These are phyloP conservation scores for Cystobasidium pallidum DNA, from an alignment of 1,284 basidiomycete species.

Conservation along the genomic window DNA sequence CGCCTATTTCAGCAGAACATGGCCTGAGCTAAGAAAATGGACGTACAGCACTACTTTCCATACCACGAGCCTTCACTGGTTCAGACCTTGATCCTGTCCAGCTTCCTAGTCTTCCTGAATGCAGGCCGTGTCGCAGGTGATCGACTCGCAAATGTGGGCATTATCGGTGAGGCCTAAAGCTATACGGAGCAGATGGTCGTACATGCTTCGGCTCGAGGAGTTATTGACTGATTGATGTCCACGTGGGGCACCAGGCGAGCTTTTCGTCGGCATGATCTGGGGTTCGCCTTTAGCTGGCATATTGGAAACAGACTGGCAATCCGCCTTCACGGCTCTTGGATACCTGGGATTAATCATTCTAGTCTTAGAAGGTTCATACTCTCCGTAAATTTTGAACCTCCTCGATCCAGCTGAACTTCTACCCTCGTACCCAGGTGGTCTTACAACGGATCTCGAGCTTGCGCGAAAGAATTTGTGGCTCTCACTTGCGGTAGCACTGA, in stretches of 20 bases:
- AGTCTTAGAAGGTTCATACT: constrained; percentile 61
- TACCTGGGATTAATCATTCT: constrained; percentile 64
- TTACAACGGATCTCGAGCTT: constrained; percentile 58
- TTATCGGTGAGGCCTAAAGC: constrained; percentile 46
- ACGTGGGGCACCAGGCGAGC: constrained; percentile 56
- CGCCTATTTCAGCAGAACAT: not conserved
- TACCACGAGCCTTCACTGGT: constrained; percentile 56
- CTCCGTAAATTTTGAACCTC: constrained; percentile 29
- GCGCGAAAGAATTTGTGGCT: constrained; percentile 59
- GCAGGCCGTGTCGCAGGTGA: constrained; percentile 53
- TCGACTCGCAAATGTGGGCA: constrained; percentile 54
- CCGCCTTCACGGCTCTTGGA: constrained; percentile 60
- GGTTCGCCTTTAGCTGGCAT: constrained; percentile 61
- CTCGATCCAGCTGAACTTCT: not conserved
- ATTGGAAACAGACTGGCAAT: constrained; percentile 58
- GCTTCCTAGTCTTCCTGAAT: constrained; percentile 59
- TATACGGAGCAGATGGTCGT: too few species aligned
- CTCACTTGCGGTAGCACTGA: constrained; percentile 59
- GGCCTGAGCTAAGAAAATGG: not conserved
- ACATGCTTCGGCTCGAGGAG: too few species aligned
- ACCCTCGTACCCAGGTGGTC: constrained; percentile 57
- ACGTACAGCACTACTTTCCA: constrained; percentile 33
- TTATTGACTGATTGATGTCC: not conserved
- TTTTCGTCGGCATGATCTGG: constrained; percentile 62
- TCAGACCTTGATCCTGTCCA: constrained; percentile 55